Evolutionary conservation across 2,329 filamentous ascomycete genomes (phyloP), one percentile per base, ranked within the genome.

Genomic region (Fusarium vanettenii): DNA sequence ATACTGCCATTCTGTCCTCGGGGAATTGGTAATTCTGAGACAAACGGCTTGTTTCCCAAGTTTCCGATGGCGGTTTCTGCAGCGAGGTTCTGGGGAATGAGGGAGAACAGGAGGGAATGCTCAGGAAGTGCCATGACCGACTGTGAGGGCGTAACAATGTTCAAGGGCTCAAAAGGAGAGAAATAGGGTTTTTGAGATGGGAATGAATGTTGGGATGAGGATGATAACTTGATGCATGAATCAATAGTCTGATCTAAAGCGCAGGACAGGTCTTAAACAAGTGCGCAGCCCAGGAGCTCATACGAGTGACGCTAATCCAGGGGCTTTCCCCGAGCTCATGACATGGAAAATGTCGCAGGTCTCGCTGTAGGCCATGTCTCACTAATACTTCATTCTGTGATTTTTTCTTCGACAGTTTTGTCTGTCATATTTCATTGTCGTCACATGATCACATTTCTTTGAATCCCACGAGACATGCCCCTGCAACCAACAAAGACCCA

Each of bases 111-210:
- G 4, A 14, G 43, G 8, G 43, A 45, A 16, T 20, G 6, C 1
- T 45, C 4, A 45, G 7, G 13, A 45, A 20, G 16, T 4, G 13
- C 7, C 43, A 25, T 45, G 7, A 16, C 22, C 16, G 13, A 16
- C 4, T 9, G 43, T 45, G 20, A 5, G 16, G 7, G 43, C 1
- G 20, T 4, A 3, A 3, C 0, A 6, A 2, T 5, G 20, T 22
- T 9, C 43, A 45, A 25, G 9, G 20, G 43, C 14, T 16, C 2
- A 22, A 45, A 13, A 45, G 41, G 41, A 16, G 3, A 14, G 4
- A 25, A 45, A 45, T 11, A 20, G 2, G 1, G 14, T 22, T 1
- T 1, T 14, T 45, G 4, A 16, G 20, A 22, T 14, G 14, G 25
- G 20, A 22, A 25, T 25, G 7, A 22, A 45, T 45, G 0, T 1